phyloP scores from a whole-genome alignment of 495 filamentous ascomycete genomes.

The Neurospora sp. region DNA sequence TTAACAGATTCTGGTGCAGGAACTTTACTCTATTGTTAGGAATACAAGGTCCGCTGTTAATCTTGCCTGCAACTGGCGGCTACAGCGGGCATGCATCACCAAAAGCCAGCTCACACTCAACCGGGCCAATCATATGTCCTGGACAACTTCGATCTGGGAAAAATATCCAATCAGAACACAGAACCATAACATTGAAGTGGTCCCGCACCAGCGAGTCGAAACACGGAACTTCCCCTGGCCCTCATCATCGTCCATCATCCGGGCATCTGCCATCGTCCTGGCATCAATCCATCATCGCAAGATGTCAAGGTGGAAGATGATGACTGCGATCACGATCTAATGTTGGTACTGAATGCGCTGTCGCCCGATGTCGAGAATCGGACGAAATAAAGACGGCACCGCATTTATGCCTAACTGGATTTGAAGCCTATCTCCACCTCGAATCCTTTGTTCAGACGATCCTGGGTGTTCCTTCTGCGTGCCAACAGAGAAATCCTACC shows the following conservation, averaged over 20 bases:
- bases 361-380: neutral
- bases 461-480: neutral
- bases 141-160: conserved; percentile 8
- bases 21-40: neutral
- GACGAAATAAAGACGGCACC: neutral
- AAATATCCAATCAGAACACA: conserved; percentile 13
- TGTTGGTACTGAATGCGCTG: neutral
- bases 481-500: neutral
- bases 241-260: neutral
- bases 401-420: neutral
- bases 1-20: neutral
- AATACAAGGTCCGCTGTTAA: neutral
- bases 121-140: conserved; percentile 18
- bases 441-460: neutral
- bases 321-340: neutral
- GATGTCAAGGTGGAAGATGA: neutral
- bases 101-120: conserved; percentile 13
- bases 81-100: neutral
- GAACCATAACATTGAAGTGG: conserved; percentile 8
- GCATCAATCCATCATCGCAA: neutral
- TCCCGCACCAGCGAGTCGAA: conserved; percentile 14
- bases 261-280: neutral
- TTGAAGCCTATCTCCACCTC: neutral
- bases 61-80: neutral
- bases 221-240: conserved; percentile 1